Conservation (phyloP, 2,329 filamentous ascomycete genomes). For the Pestalotiopsis sp. region DNA sequence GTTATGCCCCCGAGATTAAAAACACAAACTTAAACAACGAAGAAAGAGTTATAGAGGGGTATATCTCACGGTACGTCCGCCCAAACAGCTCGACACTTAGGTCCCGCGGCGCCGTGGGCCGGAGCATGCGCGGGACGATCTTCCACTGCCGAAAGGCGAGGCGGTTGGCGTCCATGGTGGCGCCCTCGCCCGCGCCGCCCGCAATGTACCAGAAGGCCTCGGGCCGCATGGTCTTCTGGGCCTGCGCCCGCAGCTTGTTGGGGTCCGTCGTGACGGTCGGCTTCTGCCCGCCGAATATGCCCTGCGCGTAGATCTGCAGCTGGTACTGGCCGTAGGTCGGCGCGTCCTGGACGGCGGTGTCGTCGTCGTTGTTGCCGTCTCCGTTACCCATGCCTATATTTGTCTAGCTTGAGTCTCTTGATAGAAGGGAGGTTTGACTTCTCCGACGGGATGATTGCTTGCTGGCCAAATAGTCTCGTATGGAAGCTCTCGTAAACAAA, state of each 20-base stretch:
- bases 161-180: conserved; percentile 62
- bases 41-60: background rate
- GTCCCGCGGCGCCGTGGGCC: conserved; percentile 38
- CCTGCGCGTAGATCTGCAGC: conserved; percentile 51
- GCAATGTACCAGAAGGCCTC: conserved; percentile 61
- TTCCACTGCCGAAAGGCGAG: conserved; percentile 56
- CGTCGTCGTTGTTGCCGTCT: conserved; percentile 11
- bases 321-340: conserved; percentile 45
- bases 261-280: conserved; percentile 62
- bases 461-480: too few species aligned
- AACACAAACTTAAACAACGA: background rate
- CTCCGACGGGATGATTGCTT: background rate
- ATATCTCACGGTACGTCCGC: conserved; percentile 39
- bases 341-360: conserved; percentile 4
- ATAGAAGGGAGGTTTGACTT: background rate
- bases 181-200: conserved; percentile 62
- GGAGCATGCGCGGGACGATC: conserved; percentile 55
- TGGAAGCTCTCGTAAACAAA: too few species aligned
- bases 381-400: conserved; percentile 15
- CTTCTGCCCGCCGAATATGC: conserved; percentile 47
- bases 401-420: background rate
- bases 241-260: conserved; percentile 57
- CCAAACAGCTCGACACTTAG: conserved; percentile 56
- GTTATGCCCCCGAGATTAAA: background rate
- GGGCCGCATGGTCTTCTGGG: conserved; percentile 46